phyloP scores from a whole-genome alignment of 2,329 filamentous ascomycete genomes.

The Alternaria conjuncta region DNA sequence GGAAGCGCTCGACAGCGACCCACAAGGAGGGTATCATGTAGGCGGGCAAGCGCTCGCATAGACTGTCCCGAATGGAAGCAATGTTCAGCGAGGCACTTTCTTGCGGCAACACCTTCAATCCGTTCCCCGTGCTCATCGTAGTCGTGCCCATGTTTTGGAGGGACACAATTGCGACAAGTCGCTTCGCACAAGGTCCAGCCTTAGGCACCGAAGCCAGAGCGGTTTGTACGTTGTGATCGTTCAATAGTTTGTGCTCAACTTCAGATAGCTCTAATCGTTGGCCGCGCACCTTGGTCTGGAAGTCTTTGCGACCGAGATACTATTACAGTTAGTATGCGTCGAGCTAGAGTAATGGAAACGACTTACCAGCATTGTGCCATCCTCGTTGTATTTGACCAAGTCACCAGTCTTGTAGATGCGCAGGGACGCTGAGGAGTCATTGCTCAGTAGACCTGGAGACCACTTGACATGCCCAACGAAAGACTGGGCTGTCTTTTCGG shows the following conservation, averaged over 20 bases:
- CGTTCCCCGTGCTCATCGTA: neutral
- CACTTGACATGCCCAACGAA: slow-evolving; percentile 36
- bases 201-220: slow-evolving; percentile 38
- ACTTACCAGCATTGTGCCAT: slow-evolving; percentile 37
- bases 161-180: slow-evolving; percentile 39
- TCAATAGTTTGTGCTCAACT: slow-evolving; percentile 53
- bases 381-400: slow-evolving; percentile 45
- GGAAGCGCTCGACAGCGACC: slow-evolving; percentile 37
- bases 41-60: slow-evolving; percentile 38
- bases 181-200: slow-evolving; percentile 38
- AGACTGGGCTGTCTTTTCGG: slow-evolving; percentile 35
- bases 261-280: slow-evolving; percentile 55
- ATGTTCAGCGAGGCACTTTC: slow-evolving; percentile 34
- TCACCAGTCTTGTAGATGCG: slow-evolving; percentile 48
- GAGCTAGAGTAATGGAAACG: neutral
- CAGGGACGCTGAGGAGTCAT: neutral
- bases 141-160: slow-evolving; percentile 23
- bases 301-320: slow-evolving; percentile 42
- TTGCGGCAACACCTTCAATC: slow-evolving; percentile 26
- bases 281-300: slow-evolving; percentile 51
- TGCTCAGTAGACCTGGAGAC: slow-evolving; percentile 10
- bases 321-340: neutral
- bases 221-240: slow-evolving; percentile 35
- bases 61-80: slow-evolving; percentile 31
- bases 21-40: slow-evolving; percentile 46